Evolutionary conservation across 768 basidiomycete genomes (phyloP).

Genomic region (Lepiota subincarnata): DNA sequence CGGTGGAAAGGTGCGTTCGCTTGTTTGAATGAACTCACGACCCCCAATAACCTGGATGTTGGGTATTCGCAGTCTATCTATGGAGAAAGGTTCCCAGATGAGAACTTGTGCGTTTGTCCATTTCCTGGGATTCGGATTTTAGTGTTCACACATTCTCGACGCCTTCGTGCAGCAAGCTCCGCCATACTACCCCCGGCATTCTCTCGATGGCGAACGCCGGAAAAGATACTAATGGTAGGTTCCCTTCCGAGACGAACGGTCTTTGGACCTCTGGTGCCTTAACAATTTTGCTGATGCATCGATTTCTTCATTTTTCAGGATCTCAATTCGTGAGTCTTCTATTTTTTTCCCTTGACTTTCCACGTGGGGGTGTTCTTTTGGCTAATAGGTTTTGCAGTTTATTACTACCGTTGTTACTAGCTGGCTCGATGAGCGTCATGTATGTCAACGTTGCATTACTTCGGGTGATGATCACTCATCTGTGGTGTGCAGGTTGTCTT

Average conservation of each 20-base stretch:
- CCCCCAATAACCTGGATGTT: neutral
- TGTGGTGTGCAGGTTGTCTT: slow-evolving; percentile 70
- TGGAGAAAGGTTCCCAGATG: slow-evolving; percentile 86
- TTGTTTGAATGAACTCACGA: neutral
- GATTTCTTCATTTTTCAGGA: slow-evolving; percentile 38
- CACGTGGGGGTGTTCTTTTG: neutral
- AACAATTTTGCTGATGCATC: slow-evolving; percentile 2
- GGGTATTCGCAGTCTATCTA: slow-evolving; percentile 67
- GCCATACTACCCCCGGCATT: slow-evolving; percentile 82
- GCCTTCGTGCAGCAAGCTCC: slow-evolving; percentile 70
- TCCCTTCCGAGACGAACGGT: neutral
- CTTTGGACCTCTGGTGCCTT: neutral
- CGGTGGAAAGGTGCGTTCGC: slow-evolving; percentile 69
- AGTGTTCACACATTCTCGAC: slow-evolving; percentile 7
- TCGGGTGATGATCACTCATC: neutral
- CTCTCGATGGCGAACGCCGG: slow-evolving; percentile 95
- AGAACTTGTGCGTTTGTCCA: slow-evolving; percentile 74
- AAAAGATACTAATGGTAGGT: slow-evolving; percentile 85
- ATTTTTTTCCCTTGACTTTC: neutral
- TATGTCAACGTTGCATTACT: slow-evolving; percentile 26
- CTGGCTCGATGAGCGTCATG: slow-evolving; percentile 92
- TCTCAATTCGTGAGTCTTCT: slow-evolving; percentile 76
- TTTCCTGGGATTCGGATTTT: neutral
- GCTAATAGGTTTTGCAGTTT: slow-evolving; percentile 52
- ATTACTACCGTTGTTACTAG: slow-evolving; percentile 84